A percentile compares a stretch with the other conserved stretches of the same genome.
Evolutionary conservation across 345 rosid genomes (phyloP).

Genomic region (Salix suchowensis): DNA sequence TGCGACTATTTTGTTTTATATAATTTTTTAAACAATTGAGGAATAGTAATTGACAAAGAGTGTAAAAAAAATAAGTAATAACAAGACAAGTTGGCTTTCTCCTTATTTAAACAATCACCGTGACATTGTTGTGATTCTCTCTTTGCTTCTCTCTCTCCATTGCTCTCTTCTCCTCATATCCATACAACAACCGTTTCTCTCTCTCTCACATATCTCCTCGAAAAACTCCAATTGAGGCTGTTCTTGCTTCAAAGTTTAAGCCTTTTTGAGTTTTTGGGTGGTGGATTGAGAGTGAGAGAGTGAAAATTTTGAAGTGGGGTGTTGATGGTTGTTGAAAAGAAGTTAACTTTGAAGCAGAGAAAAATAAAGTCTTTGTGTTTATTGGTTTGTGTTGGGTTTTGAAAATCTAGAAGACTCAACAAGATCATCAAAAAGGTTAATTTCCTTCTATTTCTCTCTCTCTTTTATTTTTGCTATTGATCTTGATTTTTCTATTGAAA

Average conservation of each 20-base stretch:
- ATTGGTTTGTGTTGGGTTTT: not conserved
- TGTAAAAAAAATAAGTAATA: not conserved
- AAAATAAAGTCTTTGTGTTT: not conserved
- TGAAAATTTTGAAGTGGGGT: not conserved
- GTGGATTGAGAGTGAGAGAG: slow-evolving; percentile 5
- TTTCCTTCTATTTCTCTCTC: not conserved
- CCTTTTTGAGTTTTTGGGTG: not conserved
- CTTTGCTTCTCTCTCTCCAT: not conserved
- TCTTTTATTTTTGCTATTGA: not conserved
- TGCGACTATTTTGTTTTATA: too few relatives aligned
- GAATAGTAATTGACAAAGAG: not conserved
- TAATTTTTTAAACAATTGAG: too few relatives aligned
- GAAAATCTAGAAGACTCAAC: slow-evolving; percentile 35
- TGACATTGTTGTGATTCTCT: not conserved
- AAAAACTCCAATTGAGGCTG: not conserved
- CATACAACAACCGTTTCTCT: not conserved
- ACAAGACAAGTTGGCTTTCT: not conserved
- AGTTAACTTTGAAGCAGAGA: not conserved
- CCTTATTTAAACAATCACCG: not conserved
- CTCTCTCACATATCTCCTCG: not conserved
- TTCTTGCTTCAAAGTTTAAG: not conserved
- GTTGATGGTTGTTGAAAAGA: not conserved
- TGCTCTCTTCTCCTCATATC: not conserved
- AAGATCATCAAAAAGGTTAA: slow-evolving; percentile 40
- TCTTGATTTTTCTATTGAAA: not conserved